Evolutionary conservation across 1,284 basidiomycete genomes (phyloP).

Genomic region (Ustilago trichophora): DNA sequence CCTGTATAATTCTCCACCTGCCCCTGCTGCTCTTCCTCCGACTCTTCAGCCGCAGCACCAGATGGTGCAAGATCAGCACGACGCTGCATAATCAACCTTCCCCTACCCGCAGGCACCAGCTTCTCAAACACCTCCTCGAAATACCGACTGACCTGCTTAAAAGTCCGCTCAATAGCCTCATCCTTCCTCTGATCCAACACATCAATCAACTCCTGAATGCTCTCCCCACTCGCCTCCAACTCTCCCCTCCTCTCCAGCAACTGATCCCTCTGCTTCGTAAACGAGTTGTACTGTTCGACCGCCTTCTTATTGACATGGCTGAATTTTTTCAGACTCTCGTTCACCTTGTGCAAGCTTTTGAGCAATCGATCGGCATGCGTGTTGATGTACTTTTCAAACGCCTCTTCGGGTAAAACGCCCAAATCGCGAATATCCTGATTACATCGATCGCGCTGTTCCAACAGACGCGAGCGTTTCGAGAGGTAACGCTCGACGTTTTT

Average conservation of each 20-base stretch:
- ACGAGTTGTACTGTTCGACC: slow-evolving; percentile 96
- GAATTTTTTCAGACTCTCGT: slow-evolving; percentile 92
- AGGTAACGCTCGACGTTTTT: slow-evolving; percentile 94
- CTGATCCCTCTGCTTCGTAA: slow-evolving; percentile 95
- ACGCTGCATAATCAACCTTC: slow-evolving; percentile 89
- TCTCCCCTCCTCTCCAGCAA: slow-evolving; percentile 85
- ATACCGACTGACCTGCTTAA: slow-evolving; percentile 95
- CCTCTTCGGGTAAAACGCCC: slow-evolving; percentile 94
- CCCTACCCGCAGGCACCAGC: slow-evolving; percentile 92
- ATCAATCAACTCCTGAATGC: slow-evolving; percentile 93
- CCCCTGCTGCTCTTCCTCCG: slow-evolving; percentile 55
- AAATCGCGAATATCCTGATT: slow-evolving; percentile 93
- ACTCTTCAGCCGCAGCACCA: too few species aligned
- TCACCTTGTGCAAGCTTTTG: slow-evolving; percentile 86
- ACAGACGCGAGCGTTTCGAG: slow-evolving; percentile 85
- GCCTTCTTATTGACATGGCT: slow-evolving; percentile 99
- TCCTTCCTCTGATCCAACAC: slow-evolving; percentile 96
- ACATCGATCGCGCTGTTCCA: slow-evolving; percentile 86
- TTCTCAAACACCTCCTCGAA: slow-evolving; percentile 97
- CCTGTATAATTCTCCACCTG: slow-evolving; percentile 94
- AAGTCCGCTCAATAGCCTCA: slow-evolving; percentile 96
- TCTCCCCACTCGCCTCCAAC: slow-evolving; percentile 84
- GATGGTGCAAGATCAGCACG: slow-evolving; percentile 75
- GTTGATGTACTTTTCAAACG: slow-evolving; percentile 90
- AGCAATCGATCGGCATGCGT: slow-evolving; percentile 84